Percentiles rank a stretch among this genome's conserved stretches.
Evolutionary conservation across 2,329 filamentous ascomycete genomes (phyloP).

Genomic region (Alternaria sp.): DNA sequence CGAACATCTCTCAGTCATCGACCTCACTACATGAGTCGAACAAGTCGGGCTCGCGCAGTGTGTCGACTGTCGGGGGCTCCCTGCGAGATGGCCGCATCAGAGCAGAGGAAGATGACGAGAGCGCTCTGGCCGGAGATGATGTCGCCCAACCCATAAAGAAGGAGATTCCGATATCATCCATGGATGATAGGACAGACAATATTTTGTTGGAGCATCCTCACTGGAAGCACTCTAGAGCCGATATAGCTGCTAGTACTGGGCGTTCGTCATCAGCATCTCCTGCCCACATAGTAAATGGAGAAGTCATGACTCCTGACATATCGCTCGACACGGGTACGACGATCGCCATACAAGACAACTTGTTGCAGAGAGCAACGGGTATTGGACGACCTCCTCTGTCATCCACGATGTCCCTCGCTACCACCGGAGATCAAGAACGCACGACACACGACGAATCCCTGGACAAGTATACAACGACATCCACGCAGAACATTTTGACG

Average conservation of each 20-base stretch:
- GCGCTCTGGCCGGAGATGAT: conserved; percentile 46
- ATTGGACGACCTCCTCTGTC: not conserved
- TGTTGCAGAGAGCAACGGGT: not conserved
- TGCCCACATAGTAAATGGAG: not conserved
- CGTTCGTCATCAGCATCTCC: too few relatives aligned
- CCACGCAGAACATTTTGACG: not conserved
- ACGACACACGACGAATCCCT: not conserved
- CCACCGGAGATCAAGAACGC: not conserved
- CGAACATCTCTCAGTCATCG: conserved; percentile 18
- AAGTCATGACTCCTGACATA: not conserved
- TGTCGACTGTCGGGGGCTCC: conserved; percentile 8
- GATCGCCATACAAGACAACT: not conserved
- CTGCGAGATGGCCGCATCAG: conserved; percentile 20
- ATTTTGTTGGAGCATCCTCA: conserved; percentile 1
- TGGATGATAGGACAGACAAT: not conserved
- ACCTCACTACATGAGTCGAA: conserved; percentile 2
- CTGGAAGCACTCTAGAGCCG: not conserved
- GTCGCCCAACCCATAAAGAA: conserved; percentile 32
- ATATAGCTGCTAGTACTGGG: not conserved
- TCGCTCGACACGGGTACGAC: not conserved
- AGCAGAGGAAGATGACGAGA: conserved; percentile 34
- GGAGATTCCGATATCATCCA: not conserved
- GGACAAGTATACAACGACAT: not conserved
- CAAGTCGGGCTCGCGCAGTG: not conserved
- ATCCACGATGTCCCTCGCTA: not conserved